Conservation (phyloP, 768 basidiomycete species). For the Termitomyces sp. region DNA sequence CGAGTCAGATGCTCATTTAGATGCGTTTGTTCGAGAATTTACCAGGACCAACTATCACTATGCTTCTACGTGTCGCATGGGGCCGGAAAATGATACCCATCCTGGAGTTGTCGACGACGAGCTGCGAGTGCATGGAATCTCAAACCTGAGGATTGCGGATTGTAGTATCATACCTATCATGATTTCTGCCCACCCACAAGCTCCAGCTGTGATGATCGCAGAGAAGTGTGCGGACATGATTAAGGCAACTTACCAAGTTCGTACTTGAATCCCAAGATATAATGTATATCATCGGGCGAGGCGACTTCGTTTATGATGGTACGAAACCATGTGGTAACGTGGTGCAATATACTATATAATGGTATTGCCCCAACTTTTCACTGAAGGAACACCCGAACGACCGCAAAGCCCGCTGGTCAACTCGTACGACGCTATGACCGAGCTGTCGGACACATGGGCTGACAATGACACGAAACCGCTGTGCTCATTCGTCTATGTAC, state of each 20-base stretch:
- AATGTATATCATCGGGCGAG: too few relatives aligned
- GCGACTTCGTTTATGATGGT: too few relatives aligned
- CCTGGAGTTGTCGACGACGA: conserved; percentile 18
- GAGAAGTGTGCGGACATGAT: conserved; percentile 16
- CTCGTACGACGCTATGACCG: too few relatives aligned
- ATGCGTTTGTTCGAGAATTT: conserved; percentile 20
- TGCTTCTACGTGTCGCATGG: conserved; percentile 32
- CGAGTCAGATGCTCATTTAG: conserved; percentile 24
- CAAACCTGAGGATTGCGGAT: conserved; percentile 16
- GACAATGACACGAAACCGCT: too few relatives aligned
- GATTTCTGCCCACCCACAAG: conserved; percentile 13
- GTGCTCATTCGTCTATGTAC: too few relatives aligned
- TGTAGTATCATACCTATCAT: conserved; percentile 14
- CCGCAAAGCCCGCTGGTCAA: too few relatives aligned
- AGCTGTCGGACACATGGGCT: too few relatives aligned
- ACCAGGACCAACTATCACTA: conserved; percentile 28
- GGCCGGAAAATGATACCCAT: conserved; percentile 15
- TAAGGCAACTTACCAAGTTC: background rate
- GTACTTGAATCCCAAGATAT: too few relatives aligned
- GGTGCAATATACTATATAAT: too few relatives aligned
- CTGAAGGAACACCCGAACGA: too few relatives aligned
- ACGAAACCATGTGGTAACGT: too few relatives aligned
- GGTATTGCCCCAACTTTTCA: too few relatives aligned
- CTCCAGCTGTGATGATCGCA: conserved; percentile 12
- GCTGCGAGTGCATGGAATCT: conserved; percentile 17